Base-by-base conservation (phyloP, 2,329 filamentous ascomycete genomes). In the Corynespora cassiicola region DNA sequence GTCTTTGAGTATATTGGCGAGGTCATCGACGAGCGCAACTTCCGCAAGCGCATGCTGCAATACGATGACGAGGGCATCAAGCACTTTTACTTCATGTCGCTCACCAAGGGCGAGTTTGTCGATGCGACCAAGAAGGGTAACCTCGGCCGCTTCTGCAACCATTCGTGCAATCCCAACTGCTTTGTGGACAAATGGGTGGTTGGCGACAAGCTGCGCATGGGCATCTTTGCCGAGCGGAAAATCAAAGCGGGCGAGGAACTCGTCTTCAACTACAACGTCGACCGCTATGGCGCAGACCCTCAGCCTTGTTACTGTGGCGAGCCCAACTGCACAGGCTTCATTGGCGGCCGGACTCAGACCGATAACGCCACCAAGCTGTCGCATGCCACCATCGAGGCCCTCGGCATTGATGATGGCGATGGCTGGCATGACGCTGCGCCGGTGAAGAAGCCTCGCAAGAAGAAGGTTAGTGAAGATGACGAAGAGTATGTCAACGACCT, bases 121-220 rank as follows among this genome's bases (percentile, higher is more conserved):
- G 94, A 99, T 71, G 94, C 94, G 15, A 99, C 94, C 7, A 95
- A 94, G 66, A 95, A 90, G 67, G 94, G 94, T 33, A 97, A 97
- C 55, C 80, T 99, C 5, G 94, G 91, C 34, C 86, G 94, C 19
- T 99, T 99, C 65, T 99, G 94, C 80, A 99, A 99, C 63, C 94
- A 99, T 69, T 97, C 94, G 7, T 99, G 94, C 79, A 96, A 94
- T 67, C 94, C 94, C 12, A 99, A 99, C 65, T 97, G 91, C 72
- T 97, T 95, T 70, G 92, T 99, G 50, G 94, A 99, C 78, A 99
- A 99, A 74, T 99, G 94, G 94, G 91, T 97, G 42, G 90, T 99
- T 21, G 91, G 90, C 12, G 89, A 95, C 60, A 97, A 96, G 75
- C 77, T 97, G 65, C 91, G 94, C 58, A 99, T 99, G 94, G 94